Conservation (phyloP, 169 alveolate species). For the Cyclospora cayetanensis region DNA sequence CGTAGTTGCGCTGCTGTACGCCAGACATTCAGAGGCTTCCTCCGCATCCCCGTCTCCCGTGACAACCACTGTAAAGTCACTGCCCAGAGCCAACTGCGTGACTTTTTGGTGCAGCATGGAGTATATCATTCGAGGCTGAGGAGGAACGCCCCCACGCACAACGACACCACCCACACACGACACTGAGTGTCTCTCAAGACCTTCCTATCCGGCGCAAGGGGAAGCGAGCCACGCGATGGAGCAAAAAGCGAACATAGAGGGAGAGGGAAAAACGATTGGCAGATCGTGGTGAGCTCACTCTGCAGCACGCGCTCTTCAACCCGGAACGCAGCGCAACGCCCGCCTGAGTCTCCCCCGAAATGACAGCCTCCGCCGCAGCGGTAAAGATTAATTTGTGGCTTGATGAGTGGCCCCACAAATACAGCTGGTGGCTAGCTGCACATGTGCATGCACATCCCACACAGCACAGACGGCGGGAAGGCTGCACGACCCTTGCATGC, state of each 20-base stretch:
- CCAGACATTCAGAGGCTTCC: background rate
- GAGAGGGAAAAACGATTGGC: background rate
- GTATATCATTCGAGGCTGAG: slow-evolving; percentile 56
- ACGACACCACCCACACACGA: background rate
- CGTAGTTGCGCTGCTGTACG: too few species aligned
- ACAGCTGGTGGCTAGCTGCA: slow-evolving; percentile 80
- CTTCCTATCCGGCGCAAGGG: background rate
- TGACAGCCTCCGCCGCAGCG: slow-evolving; percentile 80
- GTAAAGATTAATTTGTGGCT: slow-evolving; percentile 86
- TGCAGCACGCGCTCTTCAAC: slow-evolving; percentile 75
- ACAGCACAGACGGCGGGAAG: too few species aligned
- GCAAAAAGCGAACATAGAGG: background rate
- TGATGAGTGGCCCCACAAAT: slow-evolving; percentile 90
- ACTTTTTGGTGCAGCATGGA: slow-evolving; percentile 55
- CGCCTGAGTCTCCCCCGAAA: slow-evolving; percentile 83
- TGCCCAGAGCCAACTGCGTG: background rate
- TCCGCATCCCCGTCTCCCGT: slow-evolving; percentile 51
- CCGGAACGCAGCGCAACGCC: slow-evolving; percentile 88
- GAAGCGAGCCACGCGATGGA: too few species aligned
- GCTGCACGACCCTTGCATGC: too few species aligned
- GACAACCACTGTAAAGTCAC: slow-evolving; percentile 19
- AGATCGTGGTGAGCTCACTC: background rate
- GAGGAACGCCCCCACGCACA: background rate
- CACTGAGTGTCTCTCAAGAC: background rate
- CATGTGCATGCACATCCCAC: background rate